Conservation (phyloP, 2,329 filamentous ascomycete genomes). For the Trichoderma sp. region DNA sequence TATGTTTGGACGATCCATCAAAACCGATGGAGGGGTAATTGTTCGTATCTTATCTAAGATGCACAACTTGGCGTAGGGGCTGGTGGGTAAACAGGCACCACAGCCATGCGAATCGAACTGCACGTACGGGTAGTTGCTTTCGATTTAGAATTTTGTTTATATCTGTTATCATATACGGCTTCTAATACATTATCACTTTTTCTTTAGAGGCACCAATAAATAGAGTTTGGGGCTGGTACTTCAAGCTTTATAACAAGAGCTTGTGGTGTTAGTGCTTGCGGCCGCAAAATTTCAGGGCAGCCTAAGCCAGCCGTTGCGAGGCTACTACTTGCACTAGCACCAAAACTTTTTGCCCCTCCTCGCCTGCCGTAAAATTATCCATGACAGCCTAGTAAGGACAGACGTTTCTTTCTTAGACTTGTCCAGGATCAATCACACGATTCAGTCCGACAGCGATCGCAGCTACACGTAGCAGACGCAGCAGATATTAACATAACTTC, state of each 20-base stretch:
- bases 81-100: neutral
- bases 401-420: conserved; percentile 7
- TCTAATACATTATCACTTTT: neutral
- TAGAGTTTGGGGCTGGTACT: neutral
- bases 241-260: neutral
- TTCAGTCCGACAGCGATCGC: conserved; percentile 2
- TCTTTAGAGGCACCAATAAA: neutral
- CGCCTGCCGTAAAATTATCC: conserved; percentile 20
- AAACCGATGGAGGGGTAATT: neutral
- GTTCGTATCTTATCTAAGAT: neutral
- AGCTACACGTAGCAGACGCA: neutral
- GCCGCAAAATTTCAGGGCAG: neutral
- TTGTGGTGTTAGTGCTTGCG: neutral
- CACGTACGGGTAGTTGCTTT: neutral
- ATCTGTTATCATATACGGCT: neutral
- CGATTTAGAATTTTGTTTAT: neutral
- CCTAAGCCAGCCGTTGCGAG: neutral
- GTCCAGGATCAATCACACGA: conserved; percentile 11
- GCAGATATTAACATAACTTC: neutral
- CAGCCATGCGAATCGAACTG: neutral
- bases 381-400: neutral
- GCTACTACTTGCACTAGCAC: neutral
- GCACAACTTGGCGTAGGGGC: neutral
- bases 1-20: neutral
- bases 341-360: conserved; percentile 23